Conservation (phyloP, 2,329 filamentous ascomycete genomes). For the Colletotrichum sublineola region DNA sequence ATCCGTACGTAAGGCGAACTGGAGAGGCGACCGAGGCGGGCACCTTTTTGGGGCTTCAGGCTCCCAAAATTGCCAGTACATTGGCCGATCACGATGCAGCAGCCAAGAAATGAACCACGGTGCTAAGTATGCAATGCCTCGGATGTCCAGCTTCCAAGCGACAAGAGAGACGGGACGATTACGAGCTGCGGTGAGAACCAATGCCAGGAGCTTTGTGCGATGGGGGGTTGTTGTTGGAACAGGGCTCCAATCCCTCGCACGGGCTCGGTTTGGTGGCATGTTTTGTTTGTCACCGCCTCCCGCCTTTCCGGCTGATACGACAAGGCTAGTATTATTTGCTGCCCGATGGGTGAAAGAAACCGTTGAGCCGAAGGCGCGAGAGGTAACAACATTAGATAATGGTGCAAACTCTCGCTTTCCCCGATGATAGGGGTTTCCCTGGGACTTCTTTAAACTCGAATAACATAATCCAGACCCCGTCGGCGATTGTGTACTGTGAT, state of each 20-base stretch:
- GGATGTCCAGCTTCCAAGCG: constrained; percentile 1
- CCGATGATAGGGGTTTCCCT: background rate
- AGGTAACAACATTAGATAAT: background rate
- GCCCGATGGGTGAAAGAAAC: constrained; percentile 17
- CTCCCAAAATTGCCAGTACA: background rate
- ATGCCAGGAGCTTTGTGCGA: background rate
- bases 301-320: constrained; percentile 11
- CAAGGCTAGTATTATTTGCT: constrained; percentile 17
- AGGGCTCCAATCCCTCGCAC: constrained; percentile 25
- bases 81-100: constrained; percentile 7
- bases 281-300: constrained; percentile 32
- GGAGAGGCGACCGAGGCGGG: constrained; percentile 16
- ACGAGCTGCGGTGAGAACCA: constrained; percentile 20
- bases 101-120: constrained; percentile 2
- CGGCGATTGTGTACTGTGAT: background rate
- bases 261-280: constrained; percentile 1
- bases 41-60: constrained; percentile 13
- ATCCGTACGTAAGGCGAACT: constrained; percentile 27
- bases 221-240: background rate
- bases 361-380: constrained; percentile 9
- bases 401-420: constrained; percentile 8
- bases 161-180: constrained; percentile 5
- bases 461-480: background rate
- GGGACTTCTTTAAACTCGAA: background rate
- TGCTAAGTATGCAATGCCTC: background rate